A percentile compares a stretch with the other conserved stretches of the same genome.
phyloP scores from a whole-genome alignment of 352 stramenopile genomes.

The Phytophthora boehmeriae region DNA sequence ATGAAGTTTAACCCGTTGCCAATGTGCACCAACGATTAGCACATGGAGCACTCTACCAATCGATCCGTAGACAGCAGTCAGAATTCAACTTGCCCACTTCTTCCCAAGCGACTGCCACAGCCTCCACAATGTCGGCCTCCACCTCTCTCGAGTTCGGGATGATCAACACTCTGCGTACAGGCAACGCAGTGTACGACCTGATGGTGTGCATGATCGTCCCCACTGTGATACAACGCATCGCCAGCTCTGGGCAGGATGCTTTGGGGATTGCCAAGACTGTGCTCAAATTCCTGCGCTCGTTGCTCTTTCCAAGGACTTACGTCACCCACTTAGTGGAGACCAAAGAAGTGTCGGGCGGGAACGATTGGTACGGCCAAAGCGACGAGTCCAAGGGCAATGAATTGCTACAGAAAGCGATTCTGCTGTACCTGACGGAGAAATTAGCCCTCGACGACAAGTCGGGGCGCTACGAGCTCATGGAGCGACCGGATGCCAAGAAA shows the following conservation, averaged over 20 bases:
- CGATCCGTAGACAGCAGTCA: not conserved
- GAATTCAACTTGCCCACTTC: slow-evolving; percentile 5
- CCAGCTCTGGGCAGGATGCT: slow-evolving; percentile 21
- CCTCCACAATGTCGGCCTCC: slow-evolving; percentile 29
- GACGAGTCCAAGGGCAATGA: slow-evolving; percentile 43
- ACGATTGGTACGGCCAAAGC: slow-evolving; percentile 27
- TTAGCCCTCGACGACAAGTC: slow-evolving; percentile 41
- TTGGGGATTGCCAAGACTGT: slow-evolving; percentile 8
- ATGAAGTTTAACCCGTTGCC: no score
- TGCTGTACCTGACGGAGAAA: slow-evolving; percentile 41
- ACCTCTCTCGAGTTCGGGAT: slow-evolving; percentile 46
- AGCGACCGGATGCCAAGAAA: slow-evolving; percentile 21
- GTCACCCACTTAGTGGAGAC: slow-evolving; percentile 32
- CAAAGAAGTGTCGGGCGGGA: slow-evolving; percentile 37
- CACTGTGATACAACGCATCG: slow-evolving; percentile 42
- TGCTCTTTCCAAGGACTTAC: slow-evolving; percentile 14
- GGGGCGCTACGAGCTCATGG: slow-evolving; percentile 49
- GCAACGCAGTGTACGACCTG: slow-evolving; percentile 54
- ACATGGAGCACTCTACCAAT: not conserved
- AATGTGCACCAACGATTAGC: no score
- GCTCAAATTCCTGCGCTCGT: slow-evolving; percentile 11
- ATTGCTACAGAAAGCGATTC: slow-evolving; percentile 58
- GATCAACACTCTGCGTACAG: slow-evolving; percentile 57
- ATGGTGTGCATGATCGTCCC: slow-evolving; percentile 65
- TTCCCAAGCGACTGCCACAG: not conserved